Evolutionary conservation across 768 basidiomycete species (phyloP), one percentile per base, ranked within the genome.

Genomic region (Myochromella boudieri): DNA sequence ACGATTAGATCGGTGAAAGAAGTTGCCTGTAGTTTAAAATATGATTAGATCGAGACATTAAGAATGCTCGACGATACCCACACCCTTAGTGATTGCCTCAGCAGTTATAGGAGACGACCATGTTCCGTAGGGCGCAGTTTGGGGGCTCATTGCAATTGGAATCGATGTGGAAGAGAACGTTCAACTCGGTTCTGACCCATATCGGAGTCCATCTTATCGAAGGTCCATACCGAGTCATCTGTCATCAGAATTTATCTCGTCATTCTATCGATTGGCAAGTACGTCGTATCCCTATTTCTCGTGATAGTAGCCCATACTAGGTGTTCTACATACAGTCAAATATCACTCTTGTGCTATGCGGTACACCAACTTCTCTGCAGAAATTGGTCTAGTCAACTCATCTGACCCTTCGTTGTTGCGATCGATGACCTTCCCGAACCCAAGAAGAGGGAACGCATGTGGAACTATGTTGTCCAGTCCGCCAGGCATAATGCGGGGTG

Each of bases 71-170:
- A 47, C 58, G 8, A 51, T n/a, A n/a, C n/a, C n/a, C n/a, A 70
- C 70, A 37, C 67, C 66, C 59, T 75, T 67, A 3, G 77, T 72
- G 48, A 85, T 70, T 25, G 69, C 64, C 32, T 81, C 76, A 15
- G 78, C 66, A 1, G 75, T 73, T 45, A 86, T 74, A 4, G 78
- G 72, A 1, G 82, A 82, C 4, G 67, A 61, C 84, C 85, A 87
- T 17, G 75, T 77, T 20, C 83, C 85, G 56, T 73, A 87, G 0
- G 82, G 78, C 6, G 81, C 79, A 42, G 33, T 45, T 40, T 53
- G 33, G 20, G 37, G 28, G 21, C 12, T 32, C 58, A 57, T 59
- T n/a, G 17, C 29, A 18, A 27, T 12, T 37, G 10, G 25, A 37
- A 6, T 3, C 6, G 12, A 18, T 37, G 17, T 20, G 7, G 5